These are phyloP conservation scores for Ophiostoma tasmaniense DNA, from an alignment of 2,329 filamentous ascomycete species.

Conservation along the genomic window DNA sequence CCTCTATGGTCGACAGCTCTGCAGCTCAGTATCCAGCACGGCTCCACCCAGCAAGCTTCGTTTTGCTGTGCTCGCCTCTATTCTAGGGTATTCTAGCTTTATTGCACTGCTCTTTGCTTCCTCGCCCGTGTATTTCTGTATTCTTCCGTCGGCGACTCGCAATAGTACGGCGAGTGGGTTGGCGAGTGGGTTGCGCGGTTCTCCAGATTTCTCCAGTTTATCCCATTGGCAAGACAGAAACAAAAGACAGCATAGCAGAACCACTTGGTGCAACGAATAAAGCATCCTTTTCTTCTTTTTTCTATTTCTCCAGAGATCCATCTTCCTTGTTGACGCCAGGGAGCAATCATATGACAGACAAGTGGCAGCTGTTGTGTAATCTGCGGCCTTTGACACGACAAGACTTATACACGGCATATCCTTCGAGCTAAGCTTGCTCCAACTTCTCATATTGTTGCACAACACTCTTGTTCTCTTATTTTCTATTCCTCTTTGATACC, in stretches of 20 bases:
- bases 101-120: background rate
- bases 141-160: background rate
- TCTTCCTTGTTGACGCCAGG: background rate
- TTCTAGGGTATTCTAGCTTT: background rate
- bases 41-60: background rate
- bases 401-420: background rate
- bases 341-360: background rate
- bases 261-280: background rate
- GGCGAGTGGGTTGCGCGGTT: background rate
- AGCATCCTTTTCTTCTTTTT: background rate
- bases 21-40: background rate
- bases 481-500: background rate
- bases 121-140: background rate
- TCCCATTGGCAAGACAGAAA: background rate
- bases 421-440: background rate
- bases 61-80: background rate
- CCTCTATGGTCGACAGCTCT: background rate
- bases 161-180: background rate
- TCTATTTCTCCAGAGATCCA: background rate
- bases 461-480: background rate
- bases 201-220: slow-evolving; percentile 3
- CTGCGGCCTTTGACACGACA: background rate
- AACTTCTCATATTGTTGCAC: background rate
- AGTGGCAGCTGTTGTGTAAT: background rate
- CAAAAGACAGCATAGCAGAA: background rate